Evolutionary conservation across 2,329 filamentous ascomycete genomes (phyloP), one percentile per base, ranked within the genome.

Genomic region (Corynespora cassiicola): DNA sequence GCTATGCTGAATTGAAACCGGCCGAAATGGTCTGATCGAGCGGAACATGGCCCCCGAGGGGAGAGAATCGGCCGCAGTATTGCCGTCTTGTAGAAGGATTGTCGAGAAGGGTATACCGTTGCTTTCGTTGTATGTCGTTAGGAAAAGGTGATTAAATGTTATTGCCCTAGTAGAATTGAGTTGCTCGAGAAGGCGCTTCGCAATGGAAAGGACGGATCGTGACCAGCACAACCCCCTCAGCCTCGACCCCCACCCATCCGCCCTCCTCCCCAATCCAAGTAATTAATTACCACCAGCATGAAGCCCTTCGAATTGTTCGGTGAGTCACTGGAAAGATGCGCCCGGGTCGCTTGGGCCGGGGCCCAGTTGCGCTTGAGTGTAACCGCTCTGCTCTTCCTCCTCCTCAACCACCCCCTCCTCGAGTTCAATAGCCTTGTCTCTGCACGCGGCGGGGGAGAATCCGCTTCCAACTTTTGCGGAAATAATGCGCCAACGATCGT

Each of bases 401-500:
- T 48, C 56, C 22, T 52, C 56, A 15, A 52, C 51, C 38, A 62
- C 62, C 18, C 62, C 41, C 11, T 51, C 59, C 15, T 61, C 59
- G 19, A 91, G 69, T 69, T 89, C 81, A 42, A 80, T 73, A 20
- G 85, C 86, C 58, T 90, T 86, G 61, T 95, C 90, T 67, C 87
- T 86, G 72, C 91, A 96, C 28, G 90, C 89, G 22, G 84, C 82
- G 25, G 91, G 88, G 23, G 90, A 94, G 64, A 95, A 95, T 30
- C 91, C 90, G 33, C 85, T 88, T 45, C 91, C 91, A 57, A 96
- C 87, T 71, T 95, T 96, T 61, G 88, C 87, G 43, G 91, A 87
- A 47, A 96, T 85, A 61, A 95, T 89, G 54, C 90, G 86, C 91
- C 91, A 96, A 65, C 90, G 90, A 68, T 96, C 90, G 72, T 87